These are phyloP conservation scores for Letharia columbiana DNA, from an alignment of 495 filamentous ascomycete genomes.

Conservation along the genomic window DNA sequence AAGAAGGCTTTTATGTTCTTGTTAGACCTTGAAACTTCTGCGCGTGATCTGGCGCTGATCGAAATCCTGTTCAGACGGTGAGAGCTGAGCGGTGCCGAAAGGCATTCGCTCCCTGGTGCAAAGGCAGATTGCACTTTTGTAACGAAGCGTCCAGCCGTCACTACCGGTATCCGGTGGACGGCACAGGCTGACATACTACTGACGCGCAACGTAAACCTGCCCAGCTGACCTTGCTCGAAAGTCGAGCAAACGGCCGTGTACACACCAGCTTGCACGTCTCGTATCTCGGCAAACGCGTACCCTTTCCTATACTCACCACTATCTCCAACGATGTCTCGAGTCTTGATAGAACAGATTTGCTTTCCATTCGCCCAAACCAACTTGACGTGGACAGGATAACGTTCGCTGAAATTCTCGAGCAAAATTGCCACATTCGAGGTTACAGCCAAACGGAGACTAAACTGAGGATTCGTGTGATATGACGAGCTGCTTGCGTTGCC, in stretches of 20 bases:
- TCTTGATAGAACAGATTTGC: conserved; percentile 56
- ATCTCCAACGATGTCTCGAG: conserved; percentile 67
- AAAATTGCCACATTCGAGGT: conserved; percentile 57
- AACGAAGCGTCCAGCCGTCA: conserved; percentile 60
- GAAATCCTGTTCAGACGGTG: conserved; percentile 50
- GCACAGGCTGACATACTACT: conserved; percentile 47
- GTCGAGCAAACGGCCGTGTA: conserved; percentile 88
- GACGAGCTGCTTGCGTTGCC: conserved; percentile 67
- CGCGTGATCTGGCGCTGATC: conserved; percentile 40
- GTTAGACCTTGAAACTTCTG: conserved; percentile 22
- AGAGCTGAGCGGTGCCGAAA: conserved; percentile 44
- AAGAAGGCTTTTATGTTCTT: conserved; percentile 46
- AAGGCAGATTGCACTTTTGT: conserved; percentile 43
- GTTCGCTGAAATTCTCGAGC: conserved; percentile 50
- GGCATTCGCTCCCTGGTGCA: conserved; percentile 40
- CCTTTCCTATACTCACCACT: conserved; percentile 79
- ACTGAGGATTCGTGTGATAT: conserved; percentile 83
- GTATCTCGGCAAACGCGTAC: conserved; percentile 57
- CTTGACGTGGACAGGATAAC: conserved; percentile 72
- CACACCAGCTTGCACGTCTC: conserved; percentile 50
- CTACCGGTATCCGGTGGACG: conserved; percentile 49
- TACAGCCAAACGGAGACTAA: conserved; percentile 50
- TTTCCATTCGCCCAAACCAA: conserved; percentile 68
- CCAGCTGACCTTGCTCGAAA: conserved; percentile 69
- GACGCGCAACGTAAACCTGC: conserved; percentile 65